These are phyloP conservation scores for Nicotiana sylvestris DNA, from an alignment of 257 asterid species.

Conservation along the genomic window DNA sequence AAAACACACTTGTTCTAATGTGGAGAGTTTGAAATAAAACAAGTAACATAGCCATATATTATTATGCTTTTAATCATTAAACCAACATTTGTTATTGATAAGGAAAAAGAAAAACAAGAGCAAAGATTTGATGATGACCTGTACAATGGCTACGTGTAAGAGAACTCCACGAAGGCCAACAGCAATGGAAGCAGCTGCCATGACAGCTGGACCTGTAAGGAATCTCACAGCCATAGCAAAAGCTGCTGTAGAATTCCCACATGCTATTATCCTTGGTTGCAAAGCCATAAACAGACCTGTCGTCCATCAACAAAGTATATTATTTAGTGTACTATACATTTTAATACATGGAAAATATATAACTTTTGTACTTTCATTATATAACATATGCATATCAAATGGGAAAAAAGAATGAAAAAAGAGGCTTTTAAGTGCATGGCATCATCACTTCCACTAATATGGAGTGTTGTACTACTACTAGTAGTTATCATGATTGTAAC, in stretches of 20 bases:
- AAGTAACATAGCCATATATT: neutral
- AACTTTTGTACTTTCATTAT: neutral
- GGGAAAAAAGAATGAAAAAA: neutral
- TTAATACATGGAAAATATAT: neutral
- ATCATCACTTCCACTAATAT: conserved; percentile 26
- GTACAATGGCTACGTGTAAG: conserved; percentile 86
- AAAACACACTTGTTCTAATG: too few species aligned
- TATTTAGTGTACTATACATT: neutral
- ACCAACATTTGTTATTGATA: neutral
- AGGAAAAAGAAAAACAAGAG: too few species aligned
- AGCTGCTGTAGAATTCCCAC: conserved; percentile 87
- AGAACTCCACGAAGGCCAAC: conserved; percentile 96
- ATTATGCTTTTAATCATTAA: neutral
- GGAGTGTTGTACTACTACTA: neutral
- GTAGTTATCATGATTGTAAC: neutral
- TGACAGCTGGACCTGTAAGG: conserved; percentile 98
- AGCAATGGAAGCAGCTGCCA: conserved; percentile 97
- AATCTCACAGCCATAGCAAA: conserved; percentile 97
- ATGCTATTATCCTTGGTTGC: conserved; percentile 97
- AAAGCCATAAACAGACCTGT: conserved; percentile 97
- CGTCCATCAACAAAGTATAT: conserved; percentile 1
- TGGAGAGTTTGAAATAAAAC: neutral
- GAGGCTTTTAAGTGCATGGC: neutral
- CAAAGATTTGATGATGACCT: conserved; percentile 36
- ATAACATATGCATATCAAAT: neutral